Percentiles rank a stretch among this genome's conserved stretches.
phyloP scores from a whole-genome alignment of 768 basidiomycete genomes.

The Podaxis pistillaris region DNA sequence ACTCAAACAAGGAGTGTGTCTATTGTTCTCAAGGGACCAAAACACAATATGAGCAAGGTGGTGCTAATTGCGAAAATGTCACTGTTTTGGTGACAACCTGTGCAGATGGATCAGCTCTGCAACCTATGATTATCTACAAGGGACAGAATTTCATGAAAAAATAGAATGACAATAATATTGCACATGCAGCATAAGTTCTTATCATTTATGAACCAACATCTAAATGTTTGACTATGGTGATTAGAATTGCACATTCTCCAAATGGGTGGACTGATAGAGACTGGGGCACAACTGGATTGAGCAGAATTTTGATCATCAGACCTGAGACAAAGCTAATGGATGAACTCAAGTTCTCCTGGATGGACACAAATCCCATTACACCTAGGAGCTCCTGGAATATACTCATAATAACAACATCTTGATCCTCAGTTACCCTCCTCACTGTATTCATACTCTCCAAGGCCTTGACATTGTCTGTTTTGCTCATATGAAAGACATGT shows the following conservation, averaged over 20 bases:
- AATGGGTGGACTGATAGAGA: too few relatives aligned
- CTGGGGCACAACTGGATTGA: too few relatives aligned
- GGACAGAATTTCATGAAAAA: slow-evolving; percentile 28
- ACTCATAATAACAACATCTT: slow-evolving; percentile 33
- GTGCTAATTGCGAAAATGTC: slow-evolving; percentile 31
- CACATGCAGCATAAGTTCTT: slow-evolving; percentile 28
- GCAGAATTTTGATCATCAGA: too few relatives aligned
- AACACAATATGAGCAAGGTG: slow-evolving; percentile 30
- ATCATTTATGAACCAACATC: too few relatives aligned
- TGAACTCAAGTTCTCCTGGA: slow-evolving; percentile 31
- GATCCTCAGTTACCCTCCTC: slow-evolving; percentile 36
- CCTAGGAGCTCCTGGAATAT: slow-evolving; percentile 31
- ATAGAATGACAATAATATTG: slow-evolving; percentile 36
- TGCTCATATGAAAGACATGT: slow-evolving; percentile 33
- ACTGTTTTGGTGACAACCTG: slow-evolving; percentile 39
- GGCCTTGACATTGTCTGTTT: slow-evolving; percentile 46
- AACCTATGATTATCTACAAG: slow-evolving; percentile 38
- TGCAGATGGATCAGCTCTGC: slow-evolving; percentile 32
- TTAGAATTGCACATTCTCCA: too few relatives aligned
- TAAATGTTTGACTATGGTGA: too few relatives aligned
- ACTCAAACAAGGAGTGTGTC: slow-evolving; percentile 27
- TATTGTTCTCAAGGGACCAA: slow-evolving; percentile 25
- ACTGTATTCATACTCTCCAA: slow-evolving; percentile 40
- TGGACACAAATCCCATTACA: slow-evolving; percentile 41
- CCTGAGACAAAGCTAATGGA: too few relatives aligned